Evolutionary conservation across 2,329 filamentous ascomycete species (phyloP), one percentile per base, ranked within the genome.

Genomic region (Neonectria sp.): DNA sequence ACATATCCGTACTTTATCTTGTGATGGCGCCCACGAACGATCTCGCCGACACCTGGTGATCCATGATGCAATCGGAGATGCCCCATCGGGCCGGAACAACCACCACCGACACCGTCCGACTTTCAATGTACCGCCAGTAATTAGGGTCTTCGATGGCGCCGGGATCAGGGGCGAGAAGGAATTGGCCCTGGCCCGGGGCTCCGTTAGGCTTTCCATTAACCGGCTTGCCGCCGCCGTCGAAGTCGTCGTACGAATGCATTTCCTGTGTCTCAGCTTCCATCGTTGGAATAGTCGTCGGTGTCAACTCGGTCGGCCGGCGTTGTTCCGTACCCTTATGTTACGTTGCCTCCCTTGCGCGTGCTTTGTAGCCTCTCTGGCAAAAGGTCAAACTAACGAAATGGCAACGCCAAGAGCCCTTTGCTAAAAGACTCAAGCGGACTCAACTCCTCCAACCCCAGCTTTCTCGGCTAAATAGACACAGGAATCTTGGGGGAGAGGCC

Each of bases 391-490:
- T 53, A 40, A 46, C 40, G 49, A 55, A 25, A 25, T 21, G 29
- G 43, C 27, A 55, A 55, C 21, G 35, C 49, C 49, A 55, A 65
- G 53, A 33, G 51, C 52, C 55, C 59, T 65, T 62, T 60, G 48
- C 53, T 55, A 58, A 63, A 33, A 49, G 55, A 45, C 46, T 21
- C 24, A 48, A 31, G 58, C 55, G 55, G 58, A 46, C 49, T 63
- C 61, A 67, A 63, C 61, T 43, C 57, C 61, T 43, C 57, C 58
- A 52, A 58, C 63, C 60, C 65, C 68, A 71, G 55, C 55, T 53
- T 60, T 71, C 66, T 71, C 62, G 72, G 72, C 72, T 74, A 74
- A 74, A 75, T 75, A 63, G 48, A 48, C 45, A 55, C 35, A 61
- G 21, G 59, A 55, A 74, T 55, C 51, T 64, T 69, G 57, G 63